Evolutionary conservation across 192 early-diverging fungal genomes (phyloP), one percentile per base, ranked within the genome.

Genomic region (Podila epigama): DNA sequence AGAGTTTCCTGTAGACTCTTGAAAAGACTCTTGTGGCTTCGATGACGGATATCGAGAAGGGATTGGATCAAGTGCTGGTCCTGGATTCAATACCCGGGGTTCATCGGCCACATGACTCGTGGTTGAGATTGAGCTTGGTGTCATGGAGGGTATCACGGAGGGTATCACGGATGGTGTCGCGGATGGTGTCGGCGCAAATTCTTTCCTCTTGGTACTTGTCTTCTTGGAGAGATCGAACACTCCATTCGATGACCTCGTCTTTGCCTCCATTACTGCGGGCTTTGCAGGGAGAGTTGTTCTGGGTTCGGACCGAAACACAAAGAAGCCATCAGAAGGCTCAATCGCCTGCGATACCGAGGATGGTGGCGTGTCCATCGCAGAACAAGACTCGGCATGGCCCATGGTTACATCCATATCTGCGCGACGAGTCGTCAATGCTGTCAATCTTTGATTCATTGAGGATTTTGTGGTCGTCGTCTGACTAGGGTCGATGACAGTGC

Each of bases 221-320:
- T 58, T 3, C 33, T 39, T 13, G 66, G 36, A 32, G 51, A 39
- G 33, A 59, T 51, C 33, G 41, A 58, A 34, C 44, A 52, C 15
- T 27, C 41, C 42, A 25, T 6, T 12, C 4, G 44, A 48, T 41
- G 44, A 22, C 9, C 25, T 48, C n/a, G 44, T 15, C 44, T 48
- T 48, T 48, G 44, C 25, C 44, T 48, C 44, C n/a, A 22, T 22
- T 48, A 10, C 25, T 5, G 3, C 41, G 20, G 41, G 44, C 11
- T 48, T 48, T 9, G 44, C 44, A 8, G 44, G 18, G 44, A 48
- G n/a, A 22, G n/a, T 22, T 2, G 44, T 18, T 10, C 44, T 48
- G 11, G 44, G 20, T 48, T 48, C 5, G 44, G 44, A 48, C 25
- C 25, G 44, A 10, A 48, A 48, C 44, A 48, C 44, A 8, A 48